Conservation (phyloP, 129 eudicot genomes). For the Lactuca saligna region DNA sequence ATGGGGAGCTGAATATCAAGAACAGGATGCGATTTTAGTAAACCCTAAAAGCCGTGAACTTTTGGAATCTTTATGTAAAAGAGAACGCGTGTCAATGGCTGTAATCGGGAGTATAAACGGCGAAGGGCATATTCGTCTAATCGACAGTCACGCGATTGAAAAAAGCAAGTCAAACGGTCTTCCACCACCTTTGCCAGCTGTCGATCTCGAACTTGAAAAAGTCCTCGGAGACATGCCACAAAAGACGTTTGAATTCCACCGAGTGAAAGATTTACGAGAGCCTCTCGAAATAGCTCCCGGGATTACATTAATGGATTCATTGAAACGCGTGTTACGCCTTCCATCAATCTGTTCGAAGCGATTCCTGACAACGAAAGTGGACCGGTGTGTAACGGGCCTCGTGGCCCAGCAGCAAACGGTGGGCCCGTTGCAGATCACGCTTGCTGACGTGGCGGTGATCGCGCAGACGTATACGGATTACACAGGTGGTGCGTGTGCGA, state of each 20-base stretch:
- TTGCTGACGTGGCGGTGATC: constrained; percentile 91
- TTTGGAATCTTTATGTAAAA: constrained; percentile 68
- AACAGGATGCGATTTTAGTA: constrained; percentile 94
- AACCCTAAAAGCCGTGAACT: constrained; percentile 67
- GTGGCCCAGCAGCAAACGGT: constrained; percentile 98
- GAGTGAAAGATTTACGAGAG: constrained; percentile 40
- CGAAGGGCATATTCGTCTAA: constrained; percentile 58
- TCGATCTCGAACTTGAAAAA: constrained; percentile 88
- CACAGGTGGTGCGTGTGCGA: constrained; percentile 95
- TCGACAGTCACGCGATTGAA: constrained; percentile 63
- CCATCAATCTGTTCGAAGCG: constrained; percentile 88
- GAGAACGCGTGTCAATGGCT: constrained; percentile 91
- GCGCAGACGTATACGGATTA: constrained; percentile 73
- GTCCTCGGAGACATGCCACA: constrained; percentile 96
- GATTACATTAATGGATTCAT: constrained; percentile 59
- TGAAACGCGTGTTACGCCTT: constrained; percentile 77
- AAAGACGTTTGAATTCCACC: constrained; percentile 79
- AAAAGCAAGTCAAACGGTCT: constrained; percentile 39
- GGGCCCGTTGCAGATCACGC: constrained; percentile 86
- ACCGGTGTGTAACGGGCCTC: constrained; percentile 93
- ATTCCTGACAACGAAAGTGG: constrained; percentile 85
- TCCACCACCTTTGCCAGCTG: constrained; percentile 74
- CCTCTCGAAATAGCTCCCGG: constrained; percentile 90
- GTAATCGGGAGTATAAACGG: constrained; percentile 82
- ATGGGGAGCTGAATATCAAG: constrained; percentile 98